A percentile compares a stretch with the other conserved stretches of the same genome.
These are phyloP conservation scores for Rhododendron vialii DNA, from an alignment of 148 eudicot species.

Conservation along the genomic window DNA sequence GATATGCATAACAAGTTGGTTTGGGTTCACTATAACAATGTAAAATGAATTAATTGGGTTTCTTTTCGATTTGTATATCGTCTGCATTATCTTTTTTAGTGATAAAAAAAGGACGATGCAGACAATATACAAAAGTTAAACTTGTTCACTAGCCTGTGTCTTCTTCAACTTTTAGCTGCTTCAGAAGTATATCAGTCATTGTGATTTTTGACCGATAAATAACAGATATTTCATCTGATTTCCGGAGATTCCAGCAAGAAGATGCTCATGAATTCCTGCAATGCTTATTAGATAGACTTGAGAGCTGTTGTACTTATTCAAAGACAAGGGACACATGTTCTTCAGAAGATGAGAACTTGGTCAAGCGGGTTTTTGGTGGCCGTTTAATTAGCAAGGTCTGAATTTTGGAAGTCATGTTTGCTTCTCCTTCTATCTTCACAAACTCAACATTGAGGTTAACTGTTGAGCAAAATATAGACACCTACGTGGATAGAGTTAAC, in stretches of 20 bases:
- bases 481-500: neutral
- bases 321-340: conserved; percentile 12
- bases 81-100: neutral
- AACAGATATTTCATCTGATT: conserved; percentile 63
- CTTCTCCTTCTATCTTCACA: neutral
- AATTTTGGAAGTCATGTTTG: conserved; percentile 4
- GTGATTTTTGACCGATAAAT: conserved; percentile 48
- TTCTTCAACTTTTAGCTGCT: neutral
- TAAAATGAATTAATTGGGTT: neutral
- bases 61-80: neutral
- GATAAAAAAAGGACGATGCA: no score
- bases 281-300: conserved; percentile 77
- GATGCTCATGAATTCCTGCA: conserved; percentile 96
- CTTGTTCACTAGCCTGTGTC: no score
- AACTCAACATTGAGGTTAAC: neutral
- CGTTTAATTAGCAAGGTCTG: conserved; percentile 81
- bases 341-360: conserved; percentile 38
- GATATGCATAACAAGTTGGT: neutral
- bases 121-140: no score
- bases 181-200: neutral
- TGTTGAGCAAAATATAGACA: neutral
- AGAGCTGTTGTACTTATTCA: conserved; percentile 40
- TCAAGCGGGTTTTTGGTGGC: conserved; percentile 79
- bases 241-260: conserved; percentile 75
- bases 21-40: neutral